Conservation (phyloP, 1,139 yeast species). For the Candida dubliniensis region DNA sequence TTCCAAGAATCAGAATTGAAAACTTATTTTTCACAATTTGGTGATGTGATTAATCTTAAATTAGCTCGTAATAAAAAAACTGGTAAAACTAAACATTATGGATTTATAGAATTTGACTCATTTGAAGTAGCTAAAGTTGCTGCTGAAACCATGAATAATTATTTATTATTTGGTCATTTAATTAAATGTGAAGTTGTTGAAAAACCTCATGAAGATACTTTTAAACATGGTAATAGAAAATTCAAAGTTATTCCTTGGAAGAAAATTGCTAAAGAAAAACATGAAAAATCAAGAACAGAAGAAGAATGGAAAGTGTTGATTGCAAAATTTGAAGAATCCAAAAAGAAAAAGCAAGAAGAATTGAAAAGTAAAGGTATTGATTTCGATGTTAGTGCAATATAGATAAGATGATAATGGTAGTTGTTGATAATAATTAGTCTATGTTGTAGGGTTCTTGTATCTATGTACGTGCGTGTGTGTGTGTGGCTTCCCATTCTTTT, state of each 20-base stretch:
- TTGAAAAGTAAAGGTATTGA: slow-evolving; percentile 58
- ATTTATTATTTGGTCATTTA: slow-evolving; percentile 83
- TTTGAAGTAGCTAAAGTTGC: slow-evolving; percentile 82
- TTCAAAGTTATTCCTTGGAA: slow-evolving; percentile 66
- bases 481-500: neutral
- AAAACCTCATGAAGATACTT: slow-evolving; percentile 49
- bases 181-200: slow-evolving; percentile 61
- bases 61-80: slow-evolving; percentile 87
- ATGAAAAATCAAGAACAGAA: slow-evolving; percentile 56
- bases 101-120: slow-evolving; percentile 79
- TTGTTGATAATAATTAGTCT: neutral
- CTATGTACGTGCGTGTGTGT: neutral
- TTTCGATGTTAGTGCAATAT: slow-evolving; percentile 27
- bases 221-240: slow-evolving; percentile 52
- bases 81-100: slow-evolving; percentile 92
- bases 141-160: slow-evolving; percentile 94
- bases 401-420: slow-evolving; percentile 2
- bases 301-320: slow-evolving; percentile 58
- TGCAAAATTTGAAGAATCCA: slow-evolving; percentile 46
- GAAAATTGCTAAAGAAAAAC: slow-evolving; percentile 52
- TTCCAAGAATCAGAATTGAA: slow-evolving; percentile 83
- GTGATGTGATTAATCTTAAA: slow-evolving; percentile 73
- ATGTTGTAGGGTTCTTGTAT: neutral
- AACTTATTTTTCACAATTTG: slow-evolving; percentile 86
- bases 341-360: slow-evolving; percentile 44